Percentiles rank a stretch among this genome's conserved stretches.
Conservation (phyloP, 768 basidiomycete genomes). For the Collybia sordida region DNA sequence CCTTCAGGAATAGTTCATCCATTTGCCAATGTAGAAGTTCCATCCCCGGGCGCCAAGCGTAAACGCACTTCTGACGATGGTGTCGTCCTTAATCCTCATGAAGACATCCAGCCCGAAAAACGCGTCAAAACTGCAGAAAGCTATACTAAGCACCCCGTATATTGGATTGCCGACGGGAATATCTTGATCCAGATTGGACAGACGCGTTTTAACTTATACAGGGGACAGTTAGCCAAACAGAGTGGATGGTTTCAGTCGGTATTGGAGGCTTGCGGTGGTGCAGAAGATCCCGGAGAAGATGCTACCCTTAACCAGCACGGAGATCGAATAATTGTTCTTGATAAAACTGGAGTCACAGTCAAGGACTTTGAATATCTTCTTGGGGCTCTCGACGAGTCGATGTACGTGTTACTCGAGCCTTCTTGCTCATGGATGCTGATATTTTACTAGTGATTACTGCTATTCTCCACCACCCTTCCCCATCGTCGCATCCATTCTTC, state of each 20-base stretch:
- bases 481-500: slow-evolving; percentile 27
- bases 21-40: no score
- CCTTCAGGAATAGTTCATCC: no score
- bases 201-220: slow-evolving; percentile 20
- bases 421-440: background rate
- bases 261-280: slow-evolving; percentile 10
- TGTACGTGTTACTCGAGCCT: slow-evolving; percentile 10
- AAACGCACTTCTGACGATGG: no score
- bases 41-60: no score
- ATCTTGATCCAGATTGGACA: slow-evolving; percentile 19
- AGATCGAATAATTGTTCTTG: slow-evolving; percentile 5
- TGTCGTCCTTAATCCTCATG: no score
- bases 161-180: slow-evolving; percentile 25
- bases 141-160: slow-evolving; percentile 16
- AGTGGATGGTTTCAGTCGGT: slow-evolving; percentile 23
- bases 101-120: background rate
- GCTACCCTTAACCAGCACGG: slow-evolving; percentile 6
- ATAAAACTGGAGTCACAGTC: background rate
- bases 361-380: slow-evolving; percentile 17
- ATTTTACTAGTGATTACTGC: slow-evolving; percentile 17
- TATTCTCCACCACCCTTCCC: slow-evolving; percentile 20
- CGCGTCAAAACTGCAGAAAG: slow-evolving; percentile 2
- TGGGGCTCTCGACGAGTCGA: slow-evolving; percentile 16
- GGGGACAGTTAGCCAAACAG: slow-evolving; percentile 19
- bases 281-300: slow-evolving; percentile 2